A percentile compares a stretch with the other conserved stretches of the same genome.
Conservation (phyloP, 2,329 filamentous ascomycete species). For the Phyllosticta citribraziliensis region DNA sequence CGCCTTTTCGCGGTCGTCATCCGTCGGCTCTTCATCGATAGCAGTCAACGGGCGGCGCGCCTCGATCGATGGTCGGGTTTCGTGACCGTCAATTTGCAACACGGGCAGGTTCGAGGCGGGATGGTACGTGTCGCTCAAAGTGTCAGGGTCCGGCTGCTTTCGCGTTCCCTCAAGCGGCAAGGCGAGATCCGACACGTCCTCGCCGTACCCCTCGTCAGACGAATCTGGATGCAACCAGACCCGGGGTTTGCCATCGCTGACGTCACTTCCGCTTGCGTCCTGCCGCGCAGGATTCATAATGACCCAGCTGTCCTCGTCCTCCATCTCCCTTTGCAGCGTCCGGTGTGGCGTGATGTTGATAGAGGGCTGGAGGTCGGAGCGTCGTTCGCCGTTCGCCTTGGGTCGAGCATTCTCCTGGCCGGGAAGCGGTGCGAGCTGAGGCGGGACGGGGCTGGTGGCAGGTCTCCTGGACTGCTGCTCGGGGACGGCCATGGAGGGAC, state of each 20-base stretch:
- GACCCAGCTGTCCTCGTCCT: slow-evolving; percentile 30
- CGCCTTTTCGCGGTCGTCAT: slow-evolving; percentile 68
- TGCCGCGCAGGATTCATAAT: slow-evolving; percentile 21
- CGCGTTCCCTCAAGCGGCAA: slow-evolving; percentile 31
- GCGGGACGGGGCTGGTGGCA: slow-evolving; percentile 21
- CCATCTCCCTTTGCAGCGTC: slow-evolving; percentile 8
- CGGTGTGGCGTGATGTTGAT: slow-evolving; percentile 11
- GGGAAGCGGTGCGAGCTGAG: slow-evolving; percentile 15
- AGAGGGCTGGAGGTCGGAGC: slow-evolving; percentile 11
- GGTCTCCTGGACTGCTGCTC: slow-evolving; percentile 23
- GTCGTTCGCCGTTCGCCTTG: slow-evolving; percentile 19
- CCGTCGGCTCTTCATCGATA: slow-evolving; percentile 37
- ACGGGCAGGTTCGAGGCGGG: slow-evolving; percentile 40
- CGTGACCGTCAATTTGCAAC: slow-evolving; percentile 40
- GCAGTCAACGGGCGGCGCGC: slow-evolving; percentile 6
- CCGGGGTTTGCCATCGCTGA: slow-evolving; percentile 20
- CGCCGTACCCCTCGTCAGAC: slow-evolving; percentile 25
- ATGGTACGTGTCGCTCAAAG: slow-evolving; percentile 36
- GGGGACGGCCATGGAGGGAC: slow-evolving; percentile 9
- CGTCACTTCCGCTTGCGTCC: slow-evolving; percentile 13
- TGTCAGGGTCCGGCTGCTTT: slow-evolving; percentile 24
- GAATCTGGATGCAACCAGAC: slow-evolving; percentile 32
- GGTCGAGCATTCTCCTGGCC: slow-evolving; percentile 15
- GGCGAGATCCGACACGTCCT: slow-evolving; percentile 19
- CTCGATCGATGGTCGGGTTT: slow-evolving; percentile 27